Evolutionary conservation across 2,329 filamentous ascomycete species (phyloP).

Genomic region (Byssothecium circinans): DNA sequence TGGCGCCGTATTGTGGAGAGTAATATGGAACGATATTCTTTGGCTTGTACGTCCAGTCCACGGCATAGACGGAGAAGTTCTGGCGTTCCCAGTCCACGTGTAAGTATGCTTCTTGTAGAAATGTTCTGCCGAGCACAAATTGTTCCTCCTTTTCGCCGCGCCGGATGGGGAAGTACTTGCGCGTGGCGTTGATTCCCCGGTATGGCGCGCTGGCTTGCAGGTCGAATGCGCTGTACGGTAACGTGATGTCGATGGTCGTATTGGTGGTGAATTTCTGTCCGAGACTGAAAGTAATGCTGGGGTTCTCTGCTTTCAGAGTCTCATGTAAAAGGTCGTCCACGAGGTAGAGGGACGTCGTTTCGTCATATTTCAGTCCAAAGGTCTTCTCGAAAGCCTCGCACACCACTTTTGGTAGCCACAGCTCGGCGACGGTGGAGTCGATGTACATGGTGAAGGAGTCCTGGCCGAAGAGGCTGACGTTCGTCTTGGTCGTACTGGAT

Average conservation of each 20-base stretch:
- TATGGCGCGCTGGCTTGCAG: slow-evolving; percentile 51
- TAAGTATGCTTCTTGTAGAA: slow-evolving; percentile 68
- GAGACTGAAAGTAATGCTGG: slow-evolving; percentile 50
- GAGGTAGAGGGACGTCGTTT: slow-evolving; percentile 64
- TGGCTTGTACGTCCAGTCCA: slow-evolving; percentile 33
- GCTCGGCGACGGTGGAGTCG: slow-evolving; percentile 53
- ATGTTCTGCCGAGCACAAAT: slow-evolving; percentile 66
- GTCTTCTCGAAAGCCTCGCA: slow-evolving; percentile 66
- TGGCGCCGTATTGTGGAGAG: slow-evolving; percentile 27
- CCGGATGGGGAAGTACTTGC: slow-evolving; percentile 68
- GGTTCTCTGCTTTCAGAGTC: slow-evolving; percentile 48
- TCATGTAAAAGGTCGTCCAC: slow-evolving; percentile 61
- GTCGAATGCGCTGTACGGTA: slow-evolving; percentile 56
- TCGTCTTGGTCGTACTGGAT: slow-evolving; percentile 29
- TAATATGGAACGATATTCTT: slow-evolving; percentile 38
- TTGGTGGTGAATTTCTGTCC: slow-evolving; percentile 39
- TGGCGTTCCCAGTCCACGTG: slow-evolving; percentile 53
- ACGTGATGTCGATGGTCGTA: slow-evolving; percentile 47
- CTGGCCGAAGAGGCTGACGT: slow-evolving; percentile 40
- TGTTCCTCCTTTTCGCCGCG: slow-evolving; percentile 56
- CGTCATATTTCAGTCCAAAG: slow-evolving; percentile 68
- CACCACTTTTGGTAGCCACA: slow-evolving; percentile 54
- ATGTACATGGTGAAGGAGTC: slow-evolving; percentile 48
- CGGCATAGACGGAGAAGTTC: slow-evolving; percentile 51
- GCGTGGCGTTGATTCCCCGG: slow-evolving; percentile 61